These are phyloP conservation scores for Salvia hispanica DNA, from an alignment of 257 asterid species.

Conservation along the genomic window DNA sequence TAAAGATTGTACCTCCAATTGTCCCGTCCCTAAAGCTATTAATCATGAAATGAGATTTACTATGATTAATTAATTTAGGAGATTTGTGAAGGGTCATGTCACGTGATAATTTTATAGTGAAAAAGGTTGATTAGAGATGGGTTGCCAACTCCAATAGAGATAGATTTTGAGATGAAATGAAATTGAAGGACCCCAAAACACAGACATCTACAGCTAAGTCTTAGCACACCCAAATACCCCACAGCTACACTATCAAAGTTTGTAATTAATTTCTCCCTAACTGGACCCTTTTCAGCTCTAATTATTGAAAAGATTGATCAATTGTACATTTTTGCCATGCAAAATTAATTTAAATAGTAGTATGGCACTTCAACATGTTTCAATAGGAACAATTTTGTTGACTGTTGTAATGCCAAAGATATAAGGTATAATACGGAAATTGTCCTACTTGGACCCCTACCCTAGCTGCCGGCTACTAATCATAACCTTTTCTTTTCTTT, in stretches of 20 bases:
- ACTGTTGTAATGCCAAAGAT: conserved; percentile 24
- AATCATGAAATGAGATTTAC: not conserved
- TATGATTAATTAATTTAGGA: not conserved
- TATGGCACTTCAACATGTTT: no score
- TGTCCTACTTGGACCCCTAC: conserved; percentile 38
- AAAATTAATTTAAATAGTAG: not conserved
- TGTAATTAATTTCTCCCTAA: conserved; percentile 2
- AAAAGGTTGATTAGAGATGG: conserved; percentile 33
- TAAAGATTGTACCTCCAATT: no score
- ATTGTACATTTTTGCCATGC: conserved; percentile 12
- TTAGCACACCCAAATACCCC: conserved; percentile 32
- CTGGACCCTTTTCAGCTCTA: conserved; percentile 31
- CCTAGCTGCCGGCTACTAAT: conserved; percentile 21
- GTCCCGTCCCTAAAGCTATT: not conserved
- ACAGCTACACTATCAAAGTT: conserved; percentile 24
- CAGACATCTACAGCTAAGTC: conserved; percentile 45
- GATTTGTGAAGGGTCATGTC: not conserved
- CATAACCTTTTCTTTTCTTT: conserved; percentile 2
- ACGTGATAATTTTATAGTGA: no score
- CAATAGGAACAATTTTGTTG: conserved; percentile 10
- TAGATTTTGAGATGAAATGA: conserved; percentile 36
- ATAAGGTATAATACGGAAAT: conserved; percentile 35
- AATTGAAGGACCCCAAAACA: conserved; percentile 37
- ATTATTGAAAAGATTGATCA: conserved; percentile 28
- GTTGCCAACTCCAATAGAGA: conserved; percentile 37